These are phyloP conservation scores for Paradendryphiella salina DNA, from an alignment of 2,329 filamentous ascomycete genomes.

Conservation along the genomic window DNA sequence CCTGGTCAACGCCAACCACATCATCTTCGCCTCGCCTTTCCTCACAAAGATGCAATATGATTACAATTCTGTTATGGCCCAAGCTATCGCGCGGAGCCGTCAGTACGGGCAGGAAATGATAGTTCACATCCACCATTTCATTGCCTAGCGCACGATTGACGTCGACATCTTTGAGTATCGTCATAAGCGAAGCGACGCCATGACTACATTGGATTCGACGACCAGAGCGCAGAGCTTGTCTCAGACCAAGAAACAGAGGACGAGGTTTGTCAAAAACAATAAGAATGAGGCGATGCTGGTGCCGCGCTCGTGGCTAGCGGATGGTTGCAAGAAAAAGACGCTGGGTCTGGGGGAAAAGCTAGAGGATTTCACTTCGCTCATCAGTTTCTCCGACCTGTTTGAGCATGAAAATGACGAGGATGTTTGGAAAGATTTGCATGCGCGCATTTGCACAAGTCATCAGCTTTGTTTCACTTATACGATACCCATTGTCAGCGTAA, in stretches of 20 bases:
- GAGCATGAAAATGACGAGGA: constrained; percentile 19
- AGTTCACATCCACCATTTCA: constrained; percentile 69
- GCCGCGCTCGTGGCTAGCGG: constrained; percentile 32
- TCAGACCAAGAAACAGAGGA: constrained; percentile 21
- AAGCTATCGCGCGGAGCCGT: constrained; percentile 64
- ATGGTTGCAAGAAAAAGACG: constrained; percentile 10
- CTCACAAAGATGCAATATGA: constrained; percentile 55
- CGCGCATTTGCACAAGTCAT: background rate
- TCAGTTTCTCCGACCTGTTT: constrained; percentile 36
- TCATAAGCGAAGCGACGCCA: constrained; percentile 40
- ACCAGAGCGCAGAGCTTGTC: too few relatives aligned
- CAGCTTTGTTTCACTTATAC: too few relatives aligned
- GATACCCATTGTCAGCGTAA: too few relatives aligned
- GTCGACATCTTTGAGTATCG: constrained; percentile 54
- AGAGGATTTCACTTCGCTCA: constrained; percentile 30
- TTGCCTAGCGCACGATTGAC: constrained; percentile 72
- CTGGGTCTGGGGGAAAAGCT: constrained; percentile 18
- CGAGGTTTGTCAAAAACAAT: constrained; percentile 22
- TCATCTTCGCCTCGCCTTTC: constrained; percentile 65
- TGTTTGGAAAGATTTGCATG: background rate
- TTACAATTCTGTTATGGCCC: constrained; percentile 63
- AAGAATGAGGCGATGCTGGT: constrained; percentile 29
- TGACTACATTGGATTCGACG: constrained; percentile 10
- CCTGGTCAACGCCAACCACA: constrained; percentile 64
- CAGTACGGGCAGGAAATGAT: constrained; percentile 61